Percentiles rank a stretch among this genome's conserved stretches.
Conservation (phyloP, 2,329 filamentous ascomycete genomes). For the Amphichorda felina region DNA sequence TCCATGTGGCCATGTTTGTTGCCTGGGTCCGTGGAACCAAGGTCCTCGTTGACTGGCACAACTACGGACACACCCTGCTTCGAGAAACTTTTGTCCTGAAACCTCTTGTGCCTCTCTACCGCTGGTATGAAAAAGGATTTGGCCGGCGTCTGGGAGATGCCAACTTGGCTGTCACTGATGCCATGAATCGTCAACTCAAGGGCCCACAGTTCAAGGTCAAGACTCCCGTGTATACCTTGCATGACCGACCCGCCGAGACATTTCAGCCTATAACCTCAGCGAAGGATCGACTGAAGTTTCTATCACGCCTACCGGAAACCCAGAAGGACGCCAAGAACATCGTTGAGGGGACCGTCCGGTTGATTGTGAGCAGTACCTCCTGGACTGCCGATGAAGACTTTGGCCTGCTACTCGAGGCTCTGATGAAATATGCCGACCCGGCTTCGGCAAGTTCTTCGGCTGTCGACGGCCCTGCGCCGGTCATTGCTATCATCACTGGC, state of each 20-base stretch:
- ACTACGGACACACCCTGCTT: constrained; percentile 93
- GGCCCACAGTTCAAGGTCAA: constrained; percentile 51
- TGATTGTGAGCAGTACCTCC: constrained; percentile 87
- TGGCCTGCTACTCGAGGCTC: constrained; percentile 68
- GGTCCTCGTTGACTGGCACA: constrained; percentile 95
- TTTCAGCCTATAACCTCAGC: constrained; percentile 57
- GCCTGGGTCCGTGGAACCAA: constrained; percentile 68
- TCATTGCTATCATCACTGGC: constrained; percentile 89
- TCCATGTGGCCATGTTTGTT: constrained; percentile 61
- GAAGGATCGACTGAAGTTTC: constrained; percentile 41
- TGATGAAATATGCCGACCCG: constrained; percentile 58
- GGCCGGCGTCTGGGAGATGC: constrained; percentile 54
- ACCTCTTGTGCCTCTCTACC: constrained; percentile 66
- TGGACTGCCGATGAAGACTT: constrained; percentile 99
- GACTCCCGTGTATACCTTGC: constrained; percentile 57
- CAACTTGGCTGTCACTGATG: constrained; percentile 81
- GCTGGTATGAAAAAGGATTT: constrained; percentile 64
- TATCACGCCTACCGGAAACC: constrained; percentile 55
- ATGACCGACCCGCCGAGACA: constrained; percentile 75
- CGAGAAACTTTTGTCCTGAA: constrained; percentile 50
- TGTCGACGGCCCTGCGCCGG: constrained; percentile 35
- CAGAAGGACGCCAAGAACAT: constrained; percentile 46
- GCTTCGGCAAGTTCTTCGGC: constrained; percentile 25
- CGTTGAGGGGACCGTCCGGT: constrained; percentile 41
- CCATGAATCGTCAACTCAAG: constrained; percentile 68